A percentile compares a stretch with the other conserved stretches of the same genome.
These are phyloP conservation scores for Anethum foeniculum DNA, from an alignment of 140 eudicot species.

Conservation along the genomic window DNA sequence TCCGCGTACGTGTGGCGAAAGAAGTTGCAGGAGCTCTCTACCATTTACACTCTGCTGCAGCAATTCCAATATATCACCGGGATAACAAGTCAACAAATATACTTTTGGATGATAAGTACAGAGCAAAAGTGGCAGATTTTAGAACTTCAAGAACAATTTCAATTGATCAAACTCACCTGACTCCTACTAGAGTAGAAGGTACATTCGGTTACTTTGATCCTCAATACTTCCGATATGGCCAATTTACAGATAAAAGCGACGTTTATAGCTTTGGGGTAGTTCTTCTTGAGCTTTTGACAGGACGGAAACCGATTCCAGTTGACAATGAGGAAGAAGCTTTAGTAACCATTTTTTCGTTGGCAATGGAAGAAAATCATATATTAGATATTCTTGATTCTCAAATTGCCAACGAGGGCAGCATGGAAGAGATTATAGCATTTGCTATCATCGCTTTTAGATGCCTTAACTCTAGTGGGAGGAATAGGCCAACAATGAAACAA, in stretches of 20 bases:
- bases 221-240: background rate
- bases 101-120: background rate
- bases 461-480: too few relatives aligned
- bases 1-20: background rate
- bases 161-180: background rate
- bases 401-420: too few relatives aligned
- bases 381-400: background rate
- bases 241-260: background rate
- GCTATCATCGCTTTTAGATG: too few relatives aligned
- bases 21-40: background rate
- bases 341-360: background rate
- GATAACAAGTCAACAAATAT: background rate
- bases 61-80: background rate
- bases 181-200: background rate
- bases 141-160: background rate
- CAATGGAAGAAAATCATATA: background rate
- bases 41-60: background rate
- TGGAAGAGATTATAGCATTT: too few relatives aligned
- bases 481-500: too few relatives aligned
- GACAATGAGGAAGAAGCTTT: background rate
- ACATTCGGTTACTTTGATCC: background rate
- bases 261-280: background rate
- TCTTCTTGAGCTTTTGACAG: background rate
- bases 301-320: background rate
- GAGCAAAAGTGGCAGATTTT: background rate